Percentiles rank a stretch among this genome's conserved stretches.
Conservation (phyloP, 805 yeast genomes). For the Barnettozyma californica region DNA sequence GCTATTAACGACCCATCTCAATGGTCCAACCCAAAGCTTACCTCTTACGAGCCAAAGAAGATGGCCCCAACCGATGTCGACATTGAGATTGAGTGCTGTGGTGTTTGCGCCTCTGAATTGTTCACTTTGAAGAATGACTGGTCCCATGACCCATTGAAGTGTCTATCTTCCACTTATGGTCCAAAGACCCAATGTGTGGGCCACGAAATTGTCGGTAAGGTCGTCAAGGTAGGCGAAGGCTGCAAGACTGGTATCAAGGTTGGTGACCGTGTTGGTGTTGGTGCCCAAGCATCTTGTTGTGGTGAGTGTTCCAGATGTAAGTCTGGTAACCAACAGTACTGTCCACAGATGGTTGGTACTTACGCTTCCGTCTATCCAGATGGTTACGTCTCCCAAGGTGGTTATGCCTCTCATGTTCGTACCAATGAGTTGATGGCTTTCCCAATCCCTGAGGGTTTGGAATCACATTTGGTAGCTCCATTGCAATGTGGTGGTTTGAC, state of each 20-base stretch:
- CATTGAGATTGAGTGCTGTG: slow-evolving; percentile 55
- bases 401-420: slow-evolving; percentile 62
- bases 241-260: slow-evolving; percentile 43
- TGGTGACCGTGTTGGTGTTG: slow-evolving; percentile 79
- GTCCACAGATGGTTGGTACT: slow-evolving; percentile 44
- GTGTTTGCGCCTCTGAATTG: slow-evolving; percentile 63
- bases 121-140: slow-evolving; percentile 48
- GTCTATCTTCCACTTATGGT: slow-evolving; percentile 23
- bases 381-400: slow-evolving; percentile 55
- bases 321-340: slow-evolving; percentile 49
- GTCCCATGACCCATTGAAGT: slow-evolving; percentile 29
- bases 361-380: slow-evolving; percentile 43
- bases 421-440: slow-evolving; percentile 59
- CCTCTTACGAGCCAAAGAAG: slow-evolving; percentile 43
- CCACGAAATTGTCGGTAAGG: slow-evolving; percentile 61
- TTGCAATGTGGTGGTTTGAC: slow-evolving; percentile 77
- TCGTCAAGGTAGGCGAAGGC: slow-evolving; percentile 52
- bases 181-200: slow-evolving; percentile 51
- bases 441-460: slow-evolving; percentile 53
- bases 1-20: slow-evolving; percentile 45
- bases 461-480: slow-evolving; percentile 59
- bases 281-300: slow-evolving; percentile 65
- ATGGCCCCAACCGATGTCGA: slow-evolving; percentile 45
- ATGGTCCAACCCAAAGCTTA: slow-evolving; percentile 52
- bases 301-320: slow-evolving; percentile 56